Base-by-base conservation (phyloP, 2,329 filamentous ascomycete species). In the Fusarium transvaalense region DNA sequence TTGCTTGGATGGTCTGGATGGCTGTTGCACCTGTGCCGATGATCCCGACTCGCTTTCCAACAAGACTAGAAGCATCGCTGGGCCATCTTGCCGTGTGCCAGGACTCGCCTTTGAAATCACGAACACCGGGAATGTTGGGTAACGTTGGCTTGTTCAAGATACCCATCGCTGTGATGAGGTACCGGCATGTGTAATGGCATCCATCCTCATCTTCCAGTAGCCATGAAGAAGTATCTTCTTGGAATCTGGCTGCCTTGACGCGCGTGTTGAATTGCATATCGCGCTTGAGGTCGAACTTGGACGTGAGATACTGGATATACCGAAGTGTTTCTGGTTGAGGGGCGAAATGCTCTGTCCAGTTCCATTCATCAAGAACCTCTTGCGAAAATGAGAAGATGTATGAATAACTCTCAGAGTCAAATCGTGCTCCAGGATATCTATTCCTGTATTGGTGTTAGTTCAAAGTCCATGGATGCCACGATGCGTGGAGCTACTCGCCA, bases 231-330 rank as follows among this genome's bases (percentile, higher is more conserved):
- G 35, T 52, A 10, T 68, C 14, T 1, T 74, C 64, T 63, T 83
- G 73, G 47, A 81, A 85, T 3, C 74, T 61, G 0, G 81, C 81
- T 2, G 72, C 75, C 1, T 73, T 68, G 2, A 84, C 80, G 4
- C 78, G 77, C 6, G 76, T 78, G 31, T 81, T 74, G 64, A 84
- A 85, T 15, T 74, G 74, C 37, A 77, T 78, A 46, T 82, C 76
- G 37, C 78, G 82, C 50, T 78, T 82, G 21, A 83, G 64, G 14
- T 80, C 71, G 35, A 80, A 75, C 27, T 79, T 78, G 15, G 78
- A 72, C 38, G 81, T 81, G 8, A 83, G 78, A 58, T 81, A 80
- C 43, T 80, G 74, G 54, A 84, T 83, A 61, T 84, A 84, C 8
- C 60, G 65, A n/a, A 77, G 74, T 0, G 83, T 71, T 53, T 84